Conservation (phyloP, 306 rosid species). For the Rosa multiflora region DNA sequence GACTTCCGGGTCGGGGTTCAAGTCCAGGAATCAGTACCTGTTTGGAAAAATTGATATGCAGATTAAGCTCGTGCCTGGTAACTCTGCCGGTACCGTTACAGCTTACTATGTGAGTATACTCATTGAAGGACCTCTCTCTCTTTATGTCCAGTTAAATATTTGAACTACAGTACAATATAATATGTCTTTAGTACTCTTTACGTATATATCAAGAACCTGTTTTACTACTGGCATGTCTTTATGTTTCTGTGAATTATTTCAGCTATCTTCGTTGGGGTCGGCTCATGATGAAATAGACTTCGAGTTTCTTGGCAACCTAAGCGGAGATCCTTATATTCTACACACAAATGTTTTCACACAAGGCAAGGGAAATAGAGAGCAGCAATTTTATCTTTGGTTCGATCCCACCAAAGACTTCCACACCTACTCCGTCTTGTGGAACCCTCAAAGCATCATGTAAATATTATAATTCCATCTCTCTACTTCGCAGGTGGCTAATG, state of each 20-base stretch:
- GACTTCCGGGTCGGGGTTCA: slow-evolving; percentile 18
- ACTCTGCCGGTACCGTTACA: slow-evolving; percentile 30
- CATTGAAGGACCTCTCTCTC: not conserved
- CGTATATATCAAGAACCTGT: too few relatives aligned
- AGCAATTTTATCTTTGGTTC: slow-evolving; percentile 64
- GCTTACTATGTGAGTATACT: slow-evolving; percentile 47
- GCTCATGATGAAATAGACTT: slow-evolving; percentile 62
- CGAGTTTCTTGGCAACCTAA: slow-evolving; percentile 66
- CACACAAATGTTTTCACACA: slow-evolving; percentile 55
- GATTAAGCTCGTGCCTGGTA: slow-evolving; percentile 65
- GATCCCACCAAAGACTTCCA: slow-evolving; percentile 73
- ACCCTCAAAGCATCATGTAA: slow-evolving; percentile 63
- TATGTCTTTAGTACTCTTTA: not conserved
- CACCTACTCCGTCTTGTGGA: slow-evolving; percentile 69
- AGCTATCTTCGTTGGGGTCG: slow-evolving; percentile 54
- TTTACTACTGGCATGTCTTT: not conserved
- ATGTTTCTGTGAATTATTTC: slow-evolving; percentile 7
- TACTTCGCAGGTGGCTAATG: not conserved
- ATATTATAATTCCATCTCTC: not conserved
- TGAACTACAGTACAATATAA: not conserved
- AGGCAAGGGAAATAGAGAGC: slow-evolving; percentile 65
- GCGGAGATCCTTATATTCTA: slow-evolving; percentile 64
- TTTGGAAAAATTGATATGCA: slow-evolving; percentile 70
- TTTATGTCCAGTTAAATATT: not conserved
- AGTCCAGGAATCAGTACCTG: slow-evolving; percentile 36